Evolutionary conservation across 495 filamentous ascomycete genomes (phyloP), one percentile per base, ranked within the genome.

Genomic region (Staphylotrichum longicolle): DNA sequence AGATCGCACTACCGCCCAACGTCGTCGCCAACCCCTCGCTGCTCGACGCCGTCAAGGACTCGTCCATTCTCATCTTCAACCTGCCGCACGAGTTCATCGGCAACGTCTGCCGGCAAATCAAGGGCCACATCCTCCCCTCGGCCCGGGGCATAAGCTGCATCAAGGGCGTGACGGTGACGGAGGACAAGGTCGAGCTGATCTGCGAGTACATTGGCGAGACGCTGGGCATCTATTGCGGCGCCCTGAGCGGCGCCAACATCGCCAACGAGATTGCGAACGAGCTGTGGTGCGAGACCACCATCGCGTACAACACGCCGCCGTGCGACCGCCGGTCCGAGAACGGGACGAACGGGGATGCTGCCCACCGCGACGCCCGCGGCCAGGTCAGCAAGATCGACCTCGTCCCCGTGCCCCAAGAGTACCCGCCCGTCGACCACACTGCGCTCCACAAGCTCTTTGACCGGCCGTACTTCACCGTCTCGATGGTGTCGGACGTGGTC

Each of bases 51-150:
- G 93, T 93, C 66, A 84, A 86, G 69, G 86, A 88, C 70, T 85
- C 91, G 60, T 87, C 90, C 4, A 88, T 99, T 58, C 84, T 99
- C 45, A 82, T 99, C 66, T 99, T 99, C 83, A 96, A 96, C 77
- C 82, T 98, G 15, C 95, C 95, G 6, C 95, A 99, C 77, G 93
- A 99, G 73, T 99, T 99, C 76, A 96, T 99, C 70, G 83, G 83
- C 73, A 86, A 85, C 62, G 90, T 91, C 63, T 97, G 93, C 75
- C 82, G 87, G 45, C 86, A 91, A 72, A 82, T 99, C 61, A 83
- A 89, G 72, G 94, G 91, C 54, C 85, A 96, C 66, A 93, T 95
- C 67, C 76, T 96, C 14, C 94, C 94, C 0, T 97, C 88, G 65
- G 93, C 95, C 15, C 86, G 95, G 52, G 95, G 91, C 48, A 89